A percentile compares a stretch with the other conserved stretches of the same genome.
These are phyloP conservation scores for Ustilago vetiveriae DNA, from an alignment of 1,284 basidiomycete species.

Conservation along the genomic window DNA sequence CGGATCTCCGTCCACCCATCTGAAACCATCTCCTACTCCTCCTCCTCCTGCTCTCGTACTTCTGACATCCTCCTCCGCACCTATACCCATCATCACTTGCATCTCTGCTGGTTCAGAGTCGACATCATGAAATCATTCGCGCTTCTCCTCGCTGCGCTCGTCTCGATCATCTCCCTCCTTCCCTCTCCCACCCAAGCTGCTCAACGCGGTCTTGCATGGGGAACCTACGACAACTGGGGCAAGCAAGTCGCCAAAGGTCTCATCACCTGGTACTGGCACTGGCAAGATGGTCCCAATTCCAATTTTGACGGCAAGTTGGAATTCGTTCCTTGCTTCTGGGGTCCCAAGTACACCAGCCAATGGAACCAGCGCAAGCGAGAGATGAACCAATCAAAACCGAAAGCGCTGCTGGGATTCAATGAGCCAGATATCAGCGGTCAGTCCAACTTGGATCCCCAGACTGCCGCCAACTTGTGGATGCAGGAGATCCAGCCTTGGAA, in stretches of 20 bases:
- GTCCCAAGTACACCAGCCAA: conserved; percentile 44
- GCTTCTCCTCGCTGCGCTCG: conserved; percentile 18
- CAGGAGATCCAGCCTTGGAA: conserved; percentile 59
- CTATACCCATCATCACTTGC: neutral
- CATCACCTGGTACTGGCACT: conserved; percentile 64
- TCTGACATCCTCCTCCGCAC: neutral
- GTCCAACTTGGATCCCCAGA: conserved; percentile 45
- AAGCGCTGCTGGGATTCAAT: conserved; percentile 57
- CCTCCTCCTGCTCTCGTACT: neutral
- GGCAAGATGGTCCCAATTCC: conserved; percentile 52
- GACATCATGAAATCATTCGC: conserved; percentile 44
- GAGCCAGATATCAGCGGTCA: conserved; percentile 62
- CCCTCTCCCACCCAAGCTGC: conserved; percentile 21
- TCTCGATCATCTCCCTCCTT: conserved; percentile 13
- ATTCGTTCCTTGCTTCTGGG: conserved; percentile 64
- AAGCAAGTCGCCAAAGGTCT: conserved; percentile 46
- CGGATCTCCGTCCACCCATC: conserved; percentile 22
- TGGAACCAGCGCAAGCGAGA: conserved; percentile 57
- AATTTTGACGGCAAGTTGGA: conserved; percentile 47
- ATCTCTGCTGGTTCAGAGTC: conserved; percentile 31
- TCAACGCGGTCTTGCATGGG: conserved; percentile 59
- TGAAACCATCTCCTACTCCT: neutral
- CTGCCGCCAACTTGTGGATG: conserved; percentile 51
- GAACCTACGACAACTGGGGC: conserved; percentile 56
- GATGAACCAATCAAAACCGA: conserved; percentile 44